phyloP scores from a whole-genome alignment of 2,329 filamentous ascomycete genomes.

The Dryadomyces sulphureus region DNA sequence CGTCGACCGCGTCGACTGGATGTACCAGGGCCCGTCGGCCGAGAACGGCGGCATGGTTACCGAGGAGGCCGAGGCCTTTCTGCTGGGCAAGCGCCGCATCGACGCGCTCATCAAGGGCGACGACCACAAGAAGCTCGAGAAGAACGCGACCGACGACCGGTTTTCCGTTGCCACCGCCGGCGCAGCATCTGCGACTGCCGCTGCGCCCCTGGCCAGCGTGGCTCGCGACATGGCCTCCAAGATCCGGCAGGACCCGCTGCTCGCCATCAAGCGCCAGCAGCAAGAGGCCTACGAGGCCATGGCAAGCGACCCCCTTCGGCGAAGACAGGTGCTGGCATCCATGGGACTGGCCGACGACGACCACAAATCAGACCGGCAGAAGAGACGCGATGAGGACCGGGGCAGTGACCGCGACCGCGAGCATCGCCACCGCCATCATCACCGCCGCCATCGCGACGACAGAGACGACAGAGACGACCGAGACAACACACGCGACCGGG shows the following conservation, averaged over 20 bases:
- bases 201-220: conserved; percentile 18
- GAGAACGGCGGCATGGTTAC: conserved; percentile 55
- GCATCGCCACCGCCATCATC: not conserved
- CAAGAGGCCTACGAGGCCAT: conserved; percentile 65
- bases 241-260: conserved; percentile 76
- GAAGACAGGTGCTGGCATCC: conserved; percentile 50
- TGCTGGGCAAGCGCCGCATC: conserved; percentile 84
- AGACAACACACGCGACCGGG: not conserved
- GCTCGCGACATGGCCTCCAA: conserved; percentile 71
- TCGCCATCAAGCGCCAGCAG: conserved; percentile 88
- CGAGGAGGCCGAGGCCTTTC: conserved; percentile 86
- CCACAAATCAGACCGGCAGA: conserved; percentile 9
- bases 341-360: conserved; percentile 35
- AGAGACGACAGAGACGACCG: conserved; percentile 10
- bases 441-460: conserved; percentile 18
- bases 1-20: conserved; percentile 84
- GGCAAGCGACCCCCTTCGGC: conserved; percentile 61
- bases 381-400: conserved; percentile 7
- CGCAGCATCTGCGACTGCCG: not conserved
- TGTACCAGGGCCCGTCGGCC: conserved; percentile 80
- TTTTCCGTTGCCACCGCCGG: conserved; percentile 22
- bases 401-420: conserved; percentile 15
- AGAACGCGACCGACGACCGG: conserved; percentile 46
- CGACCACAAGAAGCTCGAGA: conserved; percentile 68
- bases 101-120: conserved; percentile 68